Conservation (phyloP, 192 early-diverging fungal genomes). For the Coemansia sp. region DNA sequence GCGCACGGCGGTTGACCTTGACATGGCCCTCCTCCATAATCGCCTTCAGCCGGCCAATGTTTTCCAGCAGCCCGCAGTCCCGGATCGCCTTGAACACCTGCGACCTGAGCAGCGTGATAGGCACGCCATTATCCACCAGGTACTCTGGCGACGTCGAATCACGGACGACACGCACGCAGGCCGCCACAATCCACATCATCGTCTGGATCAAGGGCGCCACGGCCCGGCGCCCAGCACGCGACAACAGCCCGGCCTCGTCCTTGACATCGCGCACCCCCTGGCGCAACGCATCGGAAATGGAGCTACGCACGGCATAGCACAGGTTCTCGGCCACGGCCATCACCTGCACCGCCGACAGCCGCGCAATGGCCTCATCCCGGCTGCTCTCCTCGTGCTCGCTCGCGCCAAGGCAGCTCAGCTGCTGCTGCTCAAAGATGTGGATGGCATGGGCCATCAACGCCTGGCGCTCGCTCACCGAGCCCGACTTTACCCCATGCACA, state of each 20-base stretch:
- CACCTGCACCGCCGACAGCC: conserved; percentile 14
- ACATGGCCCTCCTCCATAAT: conserved; percentile 10
- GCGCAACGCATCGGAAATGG: neutral
- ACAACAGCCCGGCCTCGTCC: conserved; percentile 8
- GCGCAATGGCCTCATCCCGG: conserved; percentile 7
- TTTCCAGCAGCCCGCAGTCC: conserved; percentile 7
- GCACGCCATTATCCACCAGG: neutral
- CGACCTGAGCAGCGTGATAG: conserved; percentile 8
- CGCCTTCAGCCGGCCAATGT: neutral
- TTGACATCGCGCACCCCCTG: conserved; percentile 4
- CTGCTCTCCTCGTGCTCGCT: conserved; percentile 6
- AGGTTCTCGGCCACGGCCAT: conserved; percentile 13
- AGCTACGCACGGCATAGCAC: conserved; percentile 2
- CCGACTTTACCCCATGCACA: conserved; percentile 10
- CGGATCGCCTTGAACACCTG: conserved; percentile 14
- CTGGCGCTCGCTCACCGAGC: conserved; percentile 8
- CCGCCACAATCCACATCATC: conserved; percentile 17
- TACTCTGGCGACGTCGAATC: conserved; percentile 15
- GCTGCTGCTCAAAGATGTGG: conserved; percentile 40
- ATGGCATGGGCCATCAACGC: conserved; percentile 19
- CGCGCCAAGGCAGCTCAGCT: conserved; percentile 10
- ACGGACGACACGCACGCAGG: conserved; percentile 10
- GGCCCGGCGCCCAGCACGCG: conserved; percentile 7
- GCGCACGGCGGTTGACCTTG: conserved; percentile 2
- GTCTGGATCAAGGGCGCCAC: conserved; percentile 7